Conservation (phyloP, 2,329 filamentous ascomycete genomes). For the Fusarium sp. region DNA sequence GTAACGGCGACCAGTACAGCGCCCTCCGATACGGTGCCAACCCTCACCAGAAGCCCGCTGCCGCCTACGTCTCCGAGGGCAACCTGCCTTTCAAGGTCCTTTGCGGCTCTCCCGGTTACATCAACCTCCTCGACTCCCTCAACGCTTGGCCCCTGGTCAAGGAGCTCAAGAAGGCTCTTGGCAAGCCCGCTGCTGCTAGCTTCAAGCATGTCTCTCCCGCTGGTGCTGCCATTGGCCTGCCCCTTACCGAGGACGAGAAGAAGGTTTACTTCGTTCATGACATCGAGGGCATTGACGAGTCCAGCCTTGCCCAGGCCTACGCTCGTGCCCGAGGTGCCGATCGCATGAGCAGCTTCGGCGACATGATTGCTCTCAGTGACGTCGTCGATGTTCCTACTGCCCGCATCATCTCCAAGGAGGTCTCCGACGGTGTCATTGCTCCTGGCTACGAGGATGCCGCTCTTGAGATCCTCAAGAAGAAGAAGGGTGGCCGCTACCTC, state of each 20-base stretch:
- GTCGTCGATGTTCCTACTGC: slow-evolving; percentile 93
- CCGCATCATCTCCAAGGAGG: slow-evolving; percentile 97
- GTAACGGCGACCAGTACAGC: slow-evolving; percentile 85
- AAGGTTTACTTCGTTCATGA: slow-evolving; percentile 99
- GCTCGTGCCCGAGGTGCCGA: slow-evolving; percentile 95
- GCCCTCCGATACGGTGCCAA: slow-evolving; percentile 95
- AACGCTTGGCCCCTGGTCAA: slow-evolving; percentile 98
- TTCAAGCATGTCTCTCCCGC: slow-evolving; percentile 99
- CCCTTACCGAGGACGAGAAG: slow-evolving; percentile 87
- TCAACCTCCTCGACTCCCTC: slow-evolving; percentile 95
- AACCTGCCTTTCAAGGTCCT: slow-evolving; percentile 96
- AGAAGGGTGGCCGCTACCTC: slow-evolving; percentile 98
- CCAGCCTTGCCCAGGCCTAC: slow-evolving; percentile 91
- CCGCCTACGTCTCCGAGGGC: slow-evolving; percentile 81
- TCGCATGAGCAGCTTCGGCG: slow-evolving; percentile 98
- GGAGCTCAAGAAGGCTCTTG: slow-evolving; percentile 91
- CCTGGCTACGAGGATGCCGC: slow-evolving; percentile 88
- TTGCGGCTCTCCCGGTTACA: slow-evolving; percentile 90
- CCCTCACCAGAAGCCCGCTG: slow-evolving; percentile 97
- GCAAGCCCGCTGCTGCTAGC: slow-evolving; percentile 91
- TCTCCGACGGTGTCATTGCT: slow-evolving; percentile 96
- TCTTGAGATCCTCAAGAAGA: slow-evolving; percentile 93
- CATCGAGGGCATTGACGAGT: slow-evolving; percentile 89
- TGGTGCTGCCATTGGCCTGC: slow-evolving; percentile 93
- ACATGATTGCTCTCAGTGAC: slow-evolving; percentile 94